Base-by-base conservation (phyloP, 1,139 yeast species). In the Pneumocystis canis region DNA sequence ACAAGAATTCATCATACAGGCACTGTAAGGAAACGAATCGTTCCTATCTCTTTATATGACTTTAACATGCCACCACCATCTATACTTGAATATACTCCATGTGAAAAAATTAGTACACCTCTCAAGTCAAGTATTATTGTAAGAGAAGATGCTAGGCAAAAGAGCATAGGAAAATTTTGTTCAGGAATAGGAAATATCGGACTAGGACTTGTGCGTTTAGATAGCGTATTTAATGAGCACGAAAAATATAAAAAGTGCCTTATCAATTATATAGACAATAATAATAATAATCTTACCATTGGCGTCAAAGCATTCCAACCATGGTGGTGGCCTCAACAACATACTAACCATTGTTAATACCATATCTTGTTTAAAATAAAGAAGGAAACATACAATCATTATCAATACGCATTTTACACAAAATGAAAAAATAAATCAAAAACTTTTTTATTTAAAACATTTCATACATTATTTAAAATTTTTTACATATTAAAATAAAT, bases 1-100 rank as follows among this genome's bases (percentile, higher is more conserved):
- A 89, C 90, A 28, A 80, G 98, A 69, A 87, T 97, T 0, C 84
- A 80, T 71, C 89, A 88, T 66, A 84, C 86, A 59, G 96, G 97
- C 1, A 82, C 84, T 1, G 82, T 90, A 16, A 78, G 96, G 32
- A 89, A 90, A 71, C 77, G 98, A 63, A 77, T 89, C 1, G 81
- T 87, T 58, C 96, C 97, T 0, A 83, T 87, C 0, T 81, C 79
- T 65, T 76, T 89, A 79, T 69, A 62, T 61, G 66, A 25, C 70
- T 71, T 1, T 68, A 69, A 1, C 65, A 67, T 71, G 5, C 70
- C 71, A 20, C 66, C 69, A 20, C 66, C 70, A 6, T 66, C 69
- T 6, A 71, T 69, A 37, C 65, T 68, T 1, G 69, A 69, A 9
- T 67, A 68, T 58, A 68, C 68, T 25, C 66, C 71, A 5, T 37